These are phyloP conservation scores for Ceratorhiza oryzae-sativae DNA, from an alignment of 1,284 basidiomycete species.

Conservation along the genomic window DNA sequence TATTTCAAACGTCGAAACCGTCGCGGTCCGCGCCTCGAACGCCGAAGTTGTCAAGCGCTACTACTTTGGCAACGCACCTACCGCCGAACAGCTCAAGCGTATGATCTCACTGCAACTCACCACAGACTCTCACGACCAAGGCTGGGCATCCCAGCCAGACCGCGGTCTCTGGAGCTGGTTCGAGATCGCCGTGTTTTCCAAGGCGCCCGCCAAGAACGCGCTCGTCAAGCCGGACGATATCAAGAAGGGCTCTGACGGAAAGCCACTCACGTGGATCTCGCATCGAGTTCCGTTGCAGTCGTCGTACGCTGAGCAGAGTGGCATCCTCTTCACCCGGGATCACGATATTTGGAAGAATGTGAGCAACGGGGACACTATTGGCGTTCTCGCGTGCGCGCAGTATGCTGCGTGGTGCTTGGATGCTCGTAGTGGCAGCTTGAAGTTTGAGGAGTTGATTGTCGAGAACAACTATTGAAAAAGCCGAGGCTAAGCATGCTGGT, in stretches of 20 bases:
- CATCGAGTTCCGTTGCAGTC: not conserved
- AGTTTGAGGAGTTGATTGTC: not conserved
- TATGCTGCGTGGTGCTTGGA: not conserved
- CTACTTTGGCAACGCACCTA: not conserved
- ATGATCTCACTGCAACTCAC: conserved; percentile 2
- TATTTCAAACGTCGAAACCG: not conserved
- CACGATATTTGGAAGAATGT: not conserved
- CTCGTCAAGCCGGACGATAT: not conserved
- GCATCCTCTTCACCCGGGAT: not conserved
- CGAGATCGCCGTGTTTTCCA: not conserved
- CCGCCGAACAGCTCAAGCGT: not conserved
- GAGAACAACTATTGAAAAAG: not conserved
- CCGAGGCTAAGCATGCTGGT: no score
- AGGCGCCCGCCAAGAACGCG: not conserved
- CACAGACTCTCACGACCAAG: conserved; percentile 37
- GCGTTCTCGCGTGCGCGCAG: not conserved
- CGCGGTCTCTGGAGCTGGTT: conserved; percentile 39
- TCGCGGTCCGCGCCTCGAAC: not conserved
- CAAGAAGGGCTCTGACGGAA: not conserved
- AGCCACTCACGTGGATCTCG: conserved; percentile 1
- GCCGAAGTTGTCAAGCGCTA: not conserved
- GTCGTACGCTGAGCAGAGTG: not conserved
- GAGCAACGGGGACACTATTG: not conserved
- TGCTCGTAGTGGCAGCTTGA: not conserved
- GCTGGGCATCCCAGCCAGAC: conserved; percentile 21